Evolutionary conservation across 164 flowering plant genomes (phyloP).

Genomic region (Nelumbo lutea): DNA sequence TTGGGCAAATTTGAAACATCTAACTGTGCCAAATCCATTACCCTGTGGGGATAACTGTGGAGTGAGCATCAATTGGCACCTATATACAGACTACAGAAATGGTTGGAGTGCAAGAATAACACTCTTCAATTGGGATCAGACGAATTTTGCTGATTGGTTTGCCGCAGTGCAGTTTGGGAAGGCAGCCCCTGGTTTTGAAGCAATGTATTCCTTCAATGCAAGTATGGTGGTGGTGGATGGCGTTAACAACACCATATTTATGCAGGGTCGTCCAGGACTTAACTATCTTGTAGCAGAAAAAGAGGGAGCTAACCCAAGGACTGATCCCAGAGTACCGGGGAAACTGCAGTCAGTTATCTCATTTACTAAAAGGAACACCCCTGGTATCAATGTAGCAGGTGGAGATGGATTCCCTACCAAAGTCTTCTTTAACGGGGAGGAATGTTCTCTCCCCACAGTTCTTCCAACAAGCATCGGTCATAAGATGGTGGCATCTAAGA

Average conservation of each 20-base stretch:
- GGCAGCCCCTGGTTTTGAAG: constrained; percentile 51
- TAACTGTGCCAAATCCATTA: constrained; percentile 31
- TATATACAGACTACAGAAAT: constrained; percentile 32
- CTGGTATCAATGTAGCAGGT: constrained; percentile 44
- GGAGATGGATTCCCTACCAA: constrained; percentile 76
- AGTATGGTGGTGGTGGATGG: constrained; percentile 21
- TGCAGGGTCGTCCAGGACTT: constrained; percentile 39
- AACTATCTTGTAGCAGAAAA: constrained; percentile 61
- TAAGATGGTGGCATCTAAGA: constrained; percentile 7
- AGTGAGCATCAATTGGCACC: constrained; percentile 59
- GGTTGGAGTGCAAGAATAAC: constrained; percentile 66
- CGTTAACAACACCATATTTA: constrained; percentile 33
- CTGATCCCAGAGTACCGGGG: constrained; percentile 68
- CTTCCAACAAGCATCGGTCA: constrained; percentile 32
- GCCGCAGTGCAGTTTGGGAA: constrained; percentile 54
- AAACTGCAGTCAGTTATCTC: constrained; percentile 79
- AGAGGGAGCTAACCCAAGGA: constrained; percentile 42
- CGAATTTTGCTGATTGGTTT: constrained; percentile 65
- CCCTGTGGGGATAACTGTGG: constrained; percentile 63
- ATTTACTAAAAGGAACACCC: constrained; percentile 55
- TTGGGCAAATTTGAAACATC: constrained; percentile 31
- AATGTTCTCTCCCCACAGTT: constrained; percentile 59
- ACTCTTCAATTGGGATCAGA: constrained; percentile 70
- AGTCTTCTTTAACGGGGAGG: constrained; percentile 82
- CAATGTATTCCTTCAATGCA: constrained; percentile 53